Evolutionary conservation across 495 filamentous ascomycete species (phyloP).

Genomic region (Aspergillus nanangensis): DNA sequence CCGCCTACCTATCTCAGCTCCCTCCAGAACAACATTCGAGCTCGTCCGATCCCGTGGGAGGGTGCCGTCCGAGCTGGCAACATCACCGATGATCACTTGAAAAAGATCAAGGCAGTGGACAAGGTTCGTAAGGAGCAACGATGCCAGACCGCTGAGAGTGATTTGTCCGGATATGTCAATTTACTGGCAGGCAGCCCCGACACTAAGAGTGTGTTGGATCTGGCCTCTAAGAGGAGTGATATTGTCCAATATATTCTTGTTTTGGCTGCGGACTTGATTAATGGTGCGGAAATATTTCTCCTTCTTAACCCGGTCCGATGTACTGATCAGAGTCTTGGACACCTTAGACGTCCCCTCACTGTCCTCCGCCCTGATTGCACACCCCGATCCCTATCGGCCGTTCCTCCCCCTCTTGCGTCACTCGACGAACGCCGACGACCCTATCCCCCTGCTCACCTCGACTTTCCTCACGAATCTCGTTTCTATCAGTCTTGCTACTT

Average conservation of each 20-base stretch:
- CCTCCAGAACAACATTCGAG: constrained; percentile 91
- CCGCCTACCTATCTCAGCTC: constrained; percentile 86
- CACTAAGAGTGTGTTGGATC: constrained; percentile 74
- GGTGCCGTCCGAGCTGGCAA: constrained; percentile 90
- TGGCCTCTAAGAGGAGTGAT: constrained; percentile 72
- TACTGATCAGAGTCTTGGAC: neutral
- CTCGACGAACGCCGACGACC: constrained; percentile 75
- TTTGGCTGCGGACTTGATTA: constrained; percentile 80
- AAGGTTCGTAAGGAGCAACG: constrained; percentile 90
- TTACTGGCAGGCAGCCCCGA: constrained; percentile 73
- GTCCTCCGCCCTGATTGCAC: constrained; percentile 66
- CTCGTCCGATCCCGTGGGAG: constrained; percentile 95
- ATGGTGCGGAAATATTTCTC: constrained; percentile 52
- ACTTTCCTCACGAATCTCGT: constrained; percentile 81
- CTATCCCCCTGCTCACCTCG: constrained; percentile 84
- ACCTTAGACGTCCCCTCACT: constrained; percentile 70
- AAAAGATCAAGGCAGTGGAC: constrained; percentile 95
- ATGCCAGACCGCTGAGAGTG: constrained; percentile 71
- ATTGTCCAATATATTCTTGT: constrained; percentile 94
- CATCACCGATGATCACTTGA: constrained; percentile 90
- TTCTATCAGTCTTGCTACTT: constrained; percentile 57
- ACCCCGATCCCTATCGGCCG: constrained; percentile 74
- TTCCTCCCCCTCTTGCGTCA: constrained; percentile 82
- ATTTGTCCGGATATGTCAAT: constrained; percentile 70
- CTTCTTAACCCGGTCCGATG: too few species aligned